Percentiles rank a stretch among this genome's conserved stretches.
Conservation (phyloP, 2,329 filamentous ascomycete genomes). For the Fusarium sp. region DNA sequence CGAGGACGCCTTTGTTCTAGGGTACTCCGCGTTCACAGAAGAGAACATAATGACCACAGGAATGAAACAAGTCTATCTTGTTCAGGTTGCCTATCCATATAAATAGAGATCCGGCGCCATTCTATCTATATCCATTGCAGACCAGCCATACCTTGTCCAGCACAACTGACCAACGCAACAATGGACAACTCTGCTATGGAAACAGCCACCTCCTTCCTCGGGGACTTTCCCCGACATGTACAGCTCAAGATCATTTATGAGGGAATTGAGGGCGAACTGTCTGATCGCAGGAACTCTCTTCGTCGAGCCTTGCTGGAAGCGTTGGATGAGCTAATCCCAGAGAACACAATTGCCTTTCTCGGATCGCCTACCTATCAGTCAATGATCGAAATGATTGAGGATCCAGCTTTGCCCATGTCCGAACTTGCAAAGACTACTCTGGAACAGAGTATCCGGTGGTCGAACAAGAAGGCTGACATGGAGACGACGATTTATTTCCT, state of each 20-base stretch:
- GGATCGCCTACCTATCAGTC: not conserved
- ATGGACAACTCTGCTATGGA: not conserved
- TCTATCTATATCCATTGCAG: not conserved
- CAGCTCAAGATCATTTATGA: not conserved
- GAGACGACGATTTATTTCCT: not conserved
- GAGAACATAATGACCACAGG: not conserved
- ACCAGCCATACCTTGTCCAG: not conserved
- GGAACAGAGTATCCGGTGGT: not conserved
- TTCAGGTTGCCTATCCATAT: not conserved
- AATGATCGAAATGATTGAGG: not conserved
- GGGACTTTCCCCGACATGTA: not conserved
- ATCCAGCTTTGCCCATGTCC: not conserved
- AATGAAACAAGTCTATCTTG: not conserved
- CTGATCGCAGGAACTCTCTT: not conserved
- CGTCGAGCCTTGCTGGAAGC: not conserved
- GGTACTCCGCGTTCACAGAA: not conserved
- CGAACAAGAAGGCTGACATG: not conserved
- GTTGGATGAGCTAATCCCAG: not conserved
- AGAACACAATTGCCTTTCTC: not conserved
- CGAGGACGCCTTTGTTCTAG: not conserved
- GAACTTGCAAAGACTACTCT: not conserved
- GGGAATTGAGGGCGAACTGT: not conserved
- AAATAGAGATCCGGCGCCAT: not conserved
- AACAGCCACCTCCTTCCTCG: not conserved
- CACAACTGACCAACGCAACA: not conserved